Evolutionary conservation across 2,329 filamentous ascomycete genomes (phyloP), one percentile per base, ranked within the genome.

Genomic region (Colletotrichum orbiculare): DNA sequence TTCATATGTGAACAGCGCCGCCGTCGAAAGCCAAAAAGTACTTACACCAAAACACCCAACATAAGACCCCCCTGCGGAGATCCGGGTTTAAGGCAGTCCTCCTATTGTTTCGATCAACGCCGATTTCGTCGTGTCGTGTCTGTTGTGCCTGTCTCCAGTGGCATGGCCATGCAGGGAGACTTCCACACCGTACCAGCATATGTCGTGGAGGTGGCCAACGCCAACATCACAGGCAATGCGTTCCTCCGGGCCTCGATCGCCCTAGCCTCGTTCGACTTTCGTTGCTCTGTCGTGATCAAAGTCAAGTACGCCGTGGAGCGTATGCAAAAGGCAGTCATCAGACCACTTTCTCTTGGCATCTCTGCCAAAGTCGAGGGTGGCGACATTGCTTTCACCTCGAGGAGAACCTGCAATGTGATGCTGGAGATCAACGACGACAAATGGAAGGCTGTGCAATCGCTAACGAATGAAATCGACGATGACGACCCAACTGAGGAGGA

Each of bases 361-460:
- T 10, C 15, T 7, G 25, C 53, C 6, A 4, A 37, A 13, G 34
- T 55, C 7, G 4, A 39, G 6, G n/a, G 7, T 6, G n/a, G 13
- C 9, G 53, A 55, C 7, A 55, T 55, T 7, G 25, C 34, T 2
- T 55, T 55, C n/a, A 55, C 33, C 8, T 34, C 46, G 4, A 5
- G 9, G 7, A 5, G 37, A 8, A 4, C 42, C 9, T 43, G 54
- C 3, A 67, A 70, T 42, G 43, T 68, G 2, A 69, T 70, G 66
- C 48, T 70, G 10, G 58, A 75, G 48, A 56, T 74, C 38, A 74
- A 74, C 52, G 69, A 53, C 8, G 67, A 74, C 52, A 71, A 72
- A 12, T 75, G 70, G 60, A 60, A 74, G 43, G 68, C 66, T 17
- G 49, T 75, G 11, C 73, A 74, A 53, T 39, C 74, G 9, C 62